phyloP scores from a whole-genome alignment of 257 asterid genomes.

The Petunia secreta region DNA sequence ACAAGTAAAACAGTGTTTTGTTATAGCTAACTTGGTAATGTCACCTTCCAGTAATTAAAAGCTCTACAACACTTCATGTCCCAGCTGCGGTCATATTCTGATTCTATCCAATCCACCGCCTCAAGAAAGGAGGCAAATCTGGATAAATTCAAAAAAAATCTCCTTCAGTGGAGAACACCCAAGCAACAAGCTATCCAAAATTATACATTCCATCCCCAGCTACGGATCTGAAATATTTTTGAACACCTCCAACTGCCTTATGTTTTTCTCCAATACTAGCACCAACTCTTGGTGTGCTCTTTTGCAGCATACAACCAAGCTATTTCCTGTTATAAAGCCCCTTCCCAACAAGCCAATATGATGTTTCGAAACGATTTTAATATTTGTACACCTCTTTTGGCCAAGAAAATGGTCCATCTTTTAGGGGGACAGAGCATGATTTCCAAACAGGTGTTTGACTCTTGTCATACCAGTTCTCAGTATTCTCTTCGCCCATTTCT shows the following conservation, averaged over 20 bases:
- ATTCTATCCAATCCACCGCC: background rate
- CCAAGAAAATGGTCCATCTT: background rate
- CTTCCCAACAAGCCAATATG: background rate
- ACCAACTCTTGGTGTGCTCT: background rate
- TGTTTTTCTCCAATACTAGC: background rate
- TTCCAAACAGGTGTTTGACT: background rate
- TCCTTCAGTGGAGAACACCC: background rate
- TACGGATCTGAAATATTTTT: background rate
- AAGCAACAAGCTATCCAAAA: conserved; percentile 6
- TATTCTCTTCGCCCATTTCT: background rate
- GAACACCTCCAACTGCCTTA: background rate
- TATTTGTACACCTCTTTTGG: background rate
- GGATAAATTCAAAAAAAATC: background rate
- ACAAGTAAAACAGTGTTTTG: background rate
- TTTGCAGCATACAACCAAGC: background rate
- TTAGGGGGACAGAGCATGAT: background rate
- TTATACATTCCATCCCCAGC: background rate
- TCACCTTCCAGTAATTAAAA: background rate
- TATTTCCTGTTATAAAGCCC: background rate
- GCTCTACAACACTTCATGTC: background rate
- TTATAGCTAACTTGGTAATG: background rate
- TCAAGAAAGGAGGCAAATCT: background rate
- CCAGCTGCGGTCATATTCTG: background rate
- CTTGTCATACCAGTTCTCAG: background rate
- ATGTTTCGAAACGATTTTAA: conserved; percentile 6